Conservation (phyloP, 2,329 filamentous ascomycete species). For the Alternaria hordeiaustralica region DNA sequence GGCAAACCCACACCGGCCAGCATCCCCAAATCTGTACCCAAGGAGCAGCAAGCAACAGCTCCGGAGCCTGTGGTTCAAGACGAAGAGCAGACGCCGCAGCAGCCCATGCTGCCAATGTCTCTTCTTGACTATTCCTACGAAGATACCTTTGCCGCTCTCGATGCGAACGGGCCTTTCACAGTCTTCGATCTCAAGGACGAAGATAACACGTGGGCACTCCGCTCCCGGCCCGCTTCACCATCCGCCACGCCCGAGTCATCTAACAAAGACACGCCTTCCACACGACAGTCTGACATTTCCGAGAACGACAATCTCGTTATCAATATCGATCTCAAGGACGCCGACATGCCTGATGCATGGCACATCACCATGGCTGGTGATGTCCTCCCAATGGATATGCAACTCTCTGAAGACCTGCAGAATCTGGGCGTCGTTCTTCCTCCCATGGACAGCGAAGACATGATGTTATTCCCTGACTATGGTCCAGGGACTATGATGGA, state of each 20-base stretch:
- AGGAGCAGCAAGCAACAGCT: constrained; percentile 28
- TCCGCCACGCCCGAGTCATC: constrained; percentile 45
- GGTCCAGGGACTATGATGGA: constrained; percentile 38
- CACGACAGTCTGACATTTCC: constrained; percentile 51
- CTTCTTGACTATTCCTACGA: constrained; percentile 44
- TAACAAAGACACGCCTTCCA: constrained; percentile 47
- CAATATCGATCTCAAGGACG: constrained; percentile 46
- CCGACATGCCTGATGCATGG: constrained; percentile 44
- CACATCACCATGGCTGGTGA: constrained; percentile 33
- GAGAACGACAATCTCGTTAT: constrained; percentile 52
- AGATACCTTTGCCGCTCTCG: constrained; percentile 42
- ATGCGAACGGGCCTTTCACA: constrained; percentile 40
- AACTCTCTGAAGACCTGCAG: constrained; percentile 41
- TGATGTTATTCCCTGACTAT: constrained; percentile 43
- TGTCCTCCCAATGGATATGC: constrained; percentile 37
- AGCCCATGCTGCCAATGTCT: constrained; percentile 34
- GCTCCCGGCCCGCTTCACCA: constrained; percentile 42
- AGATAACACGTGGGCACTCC: constrained; percentile 41
- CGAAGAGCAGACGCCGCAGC: constrained; percentile 20
- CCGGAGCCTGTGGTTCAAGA: constrained; percentile 29
- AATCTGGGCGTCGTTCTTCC: constrained; percentile 40
- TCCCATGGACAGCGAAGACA: constrained; percentile 43
- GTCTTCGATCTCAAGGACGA: constrained; percentile 45
- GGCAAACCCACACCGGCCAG: constrained; percentile 43
- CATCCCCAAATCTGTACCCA: constrained; percentile 31